Evolutionary conservation across 2,329 filamentous ascomycete species (phyloP).

Genomic region (Fusarium papillatum): DNA sequence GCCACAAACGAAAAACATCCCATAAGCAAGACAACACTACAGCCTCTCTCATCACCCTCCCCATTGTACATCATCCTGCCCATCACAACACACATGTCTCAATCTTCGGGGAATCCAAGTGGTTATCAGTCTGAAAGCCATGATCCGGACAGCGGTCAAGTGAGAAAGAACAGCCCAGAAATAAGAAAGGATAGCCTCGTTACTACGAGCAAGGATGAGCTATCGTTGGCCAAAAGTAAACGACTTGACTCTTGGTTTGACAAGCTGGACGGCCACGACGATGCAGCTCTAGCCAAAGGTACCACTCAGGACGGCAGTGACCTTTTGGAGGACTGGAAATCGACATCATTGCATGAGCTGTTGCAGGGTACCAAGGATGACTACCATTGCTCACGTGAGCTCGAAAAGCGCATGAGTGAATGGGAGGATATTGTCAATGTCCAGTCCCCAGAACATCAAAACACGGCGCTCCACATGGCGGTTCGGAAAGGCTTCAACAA

Average conservation of each 20-base stretch:
- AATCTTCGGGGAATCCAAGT: not conserved
- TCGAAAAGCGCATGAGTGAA: rapidly evolving
- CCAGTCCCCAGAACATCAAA: too few relatives aligned
- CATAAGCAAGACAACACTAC: not conserved
- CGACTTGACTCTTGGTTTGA: too few relatives aligned
- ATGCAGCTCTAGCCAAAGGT: too few relatives aligned
- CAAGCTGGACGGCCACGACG: too few relatives aligned
- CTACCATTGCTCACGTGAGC: not conserved
- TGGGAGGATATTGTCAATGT: not conserved
- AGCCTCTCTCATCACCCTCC: not conserved
- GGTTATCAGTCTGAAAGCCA: not conserved
- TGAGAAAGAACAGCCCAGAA: not conserved
- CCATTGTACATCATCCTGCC: not conserved
- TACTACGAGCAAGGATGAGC: not conserved
- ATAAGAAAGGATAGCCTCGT: not conserved
- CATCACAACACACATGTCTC: not conserved
- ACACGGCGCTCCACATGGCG: not conserved
- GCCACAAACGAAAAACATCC: not conserved
- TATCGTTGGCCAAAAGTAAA: rapidly evolving
- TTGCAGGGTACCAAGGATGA: rapidly evolving
- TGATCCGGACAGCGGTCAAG: rapidly evolving
- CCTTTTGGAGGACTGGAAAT: too few relatives aligned
- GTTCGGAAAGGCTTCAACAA: not conserved
- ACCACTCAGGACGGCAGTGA: too few relatives aligned
- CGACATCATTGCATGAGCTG: not conserved